Conservation (phyloP, 2,329 filamentous ascomycete genomes). For the Berkeleyomyces rouxiae region DNA sequence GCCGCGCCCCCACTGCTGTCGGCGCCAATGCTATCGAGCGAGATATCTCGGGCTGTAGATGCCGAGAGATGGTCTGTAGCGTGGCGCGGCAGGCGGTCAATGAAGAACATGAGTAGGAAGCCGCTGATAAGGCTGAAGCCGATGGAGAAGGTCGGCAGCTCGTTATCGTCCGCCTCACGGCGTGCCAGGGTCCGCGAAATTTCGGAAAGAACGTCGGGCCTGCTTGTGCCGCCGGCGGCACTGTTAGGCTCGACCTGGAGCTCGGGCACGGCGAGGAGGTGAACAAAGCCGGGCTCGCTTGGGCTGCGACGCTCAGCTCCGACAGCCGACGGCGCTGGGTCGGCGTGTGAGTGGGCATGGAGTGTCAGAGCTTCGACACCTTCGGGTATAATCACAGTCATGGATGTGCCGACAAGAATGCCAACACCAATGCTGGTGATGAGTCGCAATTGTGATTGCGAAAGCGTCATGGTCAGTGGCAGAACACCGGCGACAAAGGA, state of each 20-base stretch:
- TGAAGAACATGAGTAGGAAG: conserved; percentile 92
- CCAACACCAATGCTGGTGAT: conserved; percentile 89
- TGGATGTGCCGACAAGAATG: conserved; percentile 80
- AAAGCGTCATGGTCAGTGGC: conserved; percentile 75
- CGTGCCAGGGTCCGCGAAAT: conserved; percentile 14
- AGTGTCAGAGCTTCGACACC: conserved; percentile 67
- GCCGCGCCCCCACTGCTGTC: conserved; percentile 20
- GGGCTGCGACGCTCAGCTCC: background rate
- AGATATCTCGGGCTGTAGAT: conserved; percentile 67
- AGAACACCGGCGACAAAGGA: conserved; percentile 88
- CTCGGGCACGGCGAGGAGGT: background rate
- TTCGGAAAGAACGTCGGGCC: conserved; percentile 13
- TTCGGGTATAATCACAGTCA: conserved; percentile 96
- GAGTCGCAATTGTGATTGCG: conserved; percentile 69
- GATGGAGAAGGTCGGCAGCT: conserved; percentile 56
- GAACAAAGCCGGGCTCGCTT: background rate
- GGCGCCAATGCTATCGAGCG: conserved; percentile 59
- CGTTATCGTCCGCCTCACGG: conserved; percentile 16
- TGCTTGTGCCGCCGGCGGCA: background rate
- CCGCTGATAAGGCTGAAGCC: conserved; percentile 74
- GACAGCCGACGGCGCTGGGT: background rate
- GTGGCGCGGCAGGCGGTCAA: conserved; percentile 70
- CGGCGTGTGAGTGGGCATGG: conserved; percentile 23
- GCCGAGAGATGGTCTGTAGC: conserved; percentile 45
- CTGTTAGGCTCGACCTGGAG: background rate